Evolutionary conservation across 1,284 basidiomycete species (phyloP).

Genomic region (Rhizoctonia solani): DNA sequence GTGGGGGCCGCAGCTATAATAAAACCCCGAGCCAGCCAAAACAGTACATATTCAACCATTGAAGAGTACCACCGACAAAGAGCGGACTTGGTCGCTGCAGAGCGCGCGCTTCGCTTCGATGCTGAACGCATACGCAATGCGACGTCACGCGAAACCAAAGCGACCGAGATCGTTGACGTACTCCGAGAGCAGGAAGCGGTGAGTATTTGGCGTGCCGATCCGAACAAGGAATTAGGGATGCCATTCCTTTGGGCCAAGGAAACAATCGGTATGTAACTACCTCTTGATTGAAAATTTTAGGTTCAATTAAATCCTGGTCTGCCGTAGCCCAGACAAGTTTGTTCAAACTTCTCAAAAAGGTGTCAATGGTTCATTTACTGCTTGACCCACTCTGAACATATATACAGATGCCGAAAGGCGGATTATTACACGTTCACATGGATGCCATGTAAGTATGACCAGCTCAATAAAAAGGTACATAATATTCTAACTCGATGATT

Average conservation of each 20-base stretch:
- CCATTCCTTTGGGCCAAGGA: slow-evolving; percentile 65
- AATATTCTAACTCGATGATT: background rate
- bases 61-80: slow-evolving; percentile 52
- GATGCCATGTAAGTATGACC: slow-evolving; percentile 62
- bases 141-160: slow-evolving; percentile 53
- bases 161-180: slow-evolving; percentile 58
- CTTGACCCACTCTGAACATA: background rate
- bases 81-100: slow-evolving; percentile 55
- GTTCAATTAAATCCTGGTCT: slow-evolving; percentile 54
- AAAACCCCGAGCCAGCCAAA: no score
- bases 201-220: slow-evolving; percentile 60
- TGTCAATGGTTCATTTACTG: background rate
- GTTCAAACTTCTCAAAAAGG: slow-evolving; percentile 65
- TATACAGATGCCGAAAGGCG: slow-evolving; percentile 74
- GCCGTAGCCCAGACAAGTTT: slow-evolving; percentile 63
- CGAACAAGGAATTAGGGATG: slow-evolving; percentile 72
- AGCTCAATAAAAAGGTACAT: no score
- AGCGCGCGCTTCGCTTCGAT: slow-evolving; percentile 55
- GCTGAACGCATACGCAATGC: slow-evolving; percentile 41
- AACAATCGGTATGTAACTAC: slow-evolving; percentile 24
- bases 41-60: slow-evolving; percentile 30
- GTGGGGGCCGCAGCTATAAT: background rate
- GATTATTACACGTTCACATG: slow-evolving; percentile 68
- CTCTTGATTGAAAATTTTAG: background rate
- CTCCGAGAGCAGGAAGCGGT: slow-evolving; percentile 60